These are phyloP conservation scores for Rhexocercosporidium sp. DNA, from an alignment of 2,329 filamentous ascomycete genomes.

Conservation along the genomic window DNA sequence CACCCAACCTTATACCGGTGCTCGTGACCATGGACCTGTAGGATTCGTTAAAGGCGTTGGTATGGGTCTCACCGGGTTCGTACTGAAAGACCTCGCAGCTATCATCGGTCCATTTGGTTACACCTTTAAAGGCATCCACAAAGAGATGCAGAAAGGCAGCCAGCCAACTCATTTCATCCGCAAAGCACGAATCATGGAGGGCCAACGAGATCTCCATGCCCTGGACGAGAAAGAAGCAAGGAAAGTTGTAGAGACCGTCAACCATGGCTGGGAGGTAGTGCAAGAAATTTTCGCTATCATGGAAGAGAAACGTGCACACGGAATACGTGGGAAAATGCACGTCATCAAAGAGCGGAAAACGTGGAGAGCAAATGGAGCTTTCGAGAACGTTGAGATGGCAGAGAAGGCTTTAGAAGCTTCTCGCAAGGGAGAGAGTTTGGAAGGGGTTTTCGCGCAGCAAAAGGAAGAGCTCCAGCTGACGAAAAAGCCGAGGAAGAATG, in stretches of 20 bases:
- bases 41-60: conserved; percentile 60
- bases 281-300: conserved; percentile 48
- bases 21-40: conserved; percentile 57
- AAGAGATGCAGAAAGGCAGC: conserved; percentile 59
- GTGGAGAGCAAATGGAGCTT: conserved; percentile 47
- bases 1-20: conserved; percentile 61
- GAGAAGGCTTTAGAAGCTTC: conserved; percentile 52
- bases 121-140: conserved; percentile 66
- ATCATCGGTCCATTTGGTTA: conserved; percentile 65
- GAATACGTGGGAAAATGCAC: conserved; percentile 41
- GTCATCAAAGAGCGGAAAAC: conserved; percentile 47
- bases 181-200: conserved; percentile 63
- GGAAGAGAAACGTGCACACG: conserved; percentile 39
- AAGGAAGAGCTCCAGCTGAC: conserved; percentile 29
- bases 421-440: conserved; percentile 49
- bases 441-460: conserved; percentile 37
- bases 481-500: conserved; percentile 28
- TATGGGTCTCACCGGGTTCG: conserved; percentile 66
- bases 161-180: conserved; percentile 60
- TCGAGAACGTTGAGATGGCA: conserved; percentile 56
- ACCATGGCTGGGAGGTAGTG: conserved; percentile 50
- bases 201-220: conserved; percentile 51
- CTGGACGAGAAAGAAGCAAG: conserved; percentile 44
- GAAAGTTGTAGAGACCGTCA: conserved; percentile 42
- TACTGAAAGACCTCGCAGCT: conserved; percentile 69